Conservation (phyloP, 2,329 filamentous ascomycete genomes). For the Ceratocystiopsis minuta region DNA sequence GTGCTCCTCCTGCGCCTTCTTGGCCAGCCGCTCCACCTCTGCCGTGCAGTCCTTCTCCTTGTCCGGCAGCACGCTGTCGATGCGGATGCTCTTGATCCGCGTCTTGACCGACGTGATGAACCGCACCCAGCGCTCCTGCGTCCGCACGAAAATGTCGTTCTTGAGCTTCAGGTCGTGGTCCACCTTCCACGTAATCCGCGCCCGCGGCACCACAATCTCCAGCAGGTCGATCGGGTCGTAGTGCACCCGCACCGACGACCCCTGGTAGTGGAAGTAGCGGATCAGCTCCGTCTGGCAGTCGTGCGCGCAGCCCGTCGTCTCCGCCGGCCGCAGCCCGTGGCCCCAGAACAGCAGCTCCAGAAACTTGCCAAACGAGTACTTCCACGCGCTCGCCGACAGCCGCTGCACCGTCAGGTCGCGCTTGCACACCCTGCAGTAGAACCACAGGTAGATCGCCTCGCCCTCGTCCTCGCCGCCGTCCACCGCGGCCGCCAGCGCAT, state of each 20-base stretch:
- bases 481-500: neutral
- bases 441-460: constrained; percentile 86
- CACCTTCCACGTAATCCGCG: constrained; percentile 92
- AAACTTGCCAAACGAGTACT: constrained; percentile 97
- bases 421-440: constrained; percentile 78
- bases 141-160: constrained; percentile 72
- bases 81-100: constrained; percentile 72
- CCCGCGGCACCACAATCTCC: constrained; percentile 81
- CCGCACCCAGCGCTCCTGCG: constrained; percentile 63
- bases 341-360: constrained; percentile 97
- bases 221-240: constrained; percentile 85
- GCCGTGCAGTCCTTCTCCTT: constrained; percentile 65
- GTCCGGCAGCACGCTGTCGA: constrained; percentile 78
- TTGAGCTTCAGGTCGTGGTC: constrained; percentile 83
- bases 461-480: constrained; percentile 19
- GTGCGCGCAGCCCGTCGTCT: constrained; percentile 54
- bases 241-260: constrained; percentile 73
- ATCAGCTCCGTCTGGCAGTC: constrained; percentile 87
- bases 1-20: constrained; percentile 73
- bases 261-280: constrained; percentile 77
- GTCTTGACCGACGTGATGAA: constrained; percentile 80
- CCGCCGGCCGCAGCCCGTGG: constrained; percentile 55
- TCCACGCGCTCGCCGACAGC: constrained; percentile 92
- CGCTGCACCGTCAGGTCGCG: constrained; percentile 76
- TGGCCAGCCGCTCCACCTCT: constrained; percentile 62